These are phyloP conservation scores for Alternaria atra DNA, from an alignment of 2,329 filamentous ascomycete species.

Conservation along the genomic window DNA sequence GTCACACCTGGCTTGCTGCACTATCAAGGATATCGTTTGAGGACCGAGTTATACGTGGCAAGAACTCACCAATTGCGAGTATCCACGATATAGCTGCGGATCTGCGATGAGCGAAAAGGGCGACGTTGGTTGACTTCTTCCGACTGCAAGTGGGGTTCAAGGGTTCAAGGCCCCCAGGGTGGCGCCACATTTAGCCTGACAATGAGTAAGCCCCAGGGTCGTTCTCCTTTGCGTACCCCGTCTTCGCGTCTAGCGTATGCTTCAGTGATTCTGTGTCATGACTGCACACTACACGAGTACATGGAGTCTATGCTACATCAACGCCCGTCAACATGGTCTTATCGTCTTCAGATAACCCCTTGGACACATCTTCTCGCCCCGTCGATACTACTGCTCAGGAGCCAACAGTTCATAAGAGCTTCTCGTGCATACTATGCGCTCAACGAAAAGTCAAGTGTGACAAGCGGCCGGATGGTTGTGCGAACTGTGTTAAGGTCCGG, in stretches of 20 bases:
- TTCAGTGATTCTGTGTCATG: not conserved
- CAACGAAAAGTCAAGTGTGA: conserved; percentile 50
- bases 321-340: not conserved
- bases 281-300: not conserved
- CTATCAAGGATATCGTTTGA: too few relatives aligned
- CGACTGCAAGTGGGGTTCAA: too few relatives aligned
- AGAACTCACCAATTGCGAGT: too few relatives aligned
- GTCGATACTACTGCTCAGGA: not conserved
- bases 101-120: too few relatives aligned
- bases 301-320: not conserved
- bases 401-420: conserved; percentile 34
- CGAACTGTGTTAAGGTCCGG: conserved; percentile 42
- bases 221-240: not conserved
- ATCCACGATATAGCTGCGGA: too few relatives aligned
- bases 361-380: not conserved
- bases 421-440: conserved; percentile 46
- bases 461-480: conserved; percentile 38
- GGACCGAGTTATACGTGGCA: too few relatives aligned
- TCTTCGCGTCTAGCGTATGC: not conserved
- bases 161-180: not conserved
- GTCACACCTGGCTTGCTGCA: too few relatives aligned
- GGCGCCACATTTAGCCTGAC: not conserved
- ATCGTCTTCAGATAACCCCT: not conserved
- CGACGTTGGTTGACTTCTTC: too few relatives aligned
- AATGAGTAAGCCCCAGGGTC: not conserved